A percentile compares a stretch with the other conserved stretches of the same genome.
Evolutionary conservation across 2,329 filamentous ascomycete species (phyloP).

Genomic region (Penicillium sp.): DNA sequence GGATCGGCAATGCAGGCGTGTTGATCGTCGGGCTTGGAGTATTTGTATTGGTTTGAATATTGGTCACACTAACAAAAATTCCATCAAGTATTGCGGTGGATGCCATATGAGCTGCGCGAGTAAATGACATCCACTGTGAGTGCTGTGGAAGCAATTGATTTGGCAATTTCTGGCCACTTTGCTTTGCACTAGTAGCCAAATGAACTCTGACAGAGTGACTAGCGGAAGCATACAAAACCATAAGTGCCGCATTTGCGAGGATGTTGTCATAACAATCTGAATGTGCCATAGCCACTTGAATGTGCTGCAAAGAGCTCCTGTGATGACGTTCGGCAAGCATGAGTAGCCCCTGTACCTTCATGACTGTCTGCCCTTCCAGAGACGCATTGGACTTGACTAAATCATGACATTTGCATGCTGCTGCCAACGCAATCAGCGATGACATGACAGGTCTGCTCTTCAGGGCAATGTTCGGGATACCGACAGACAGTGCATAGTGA

Average conservation of each 20-base stretch:
- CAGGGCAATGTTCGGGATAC: slow-evolving; percentile 46
- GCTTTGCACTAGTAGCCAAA: slow-evolving; percentile 31
- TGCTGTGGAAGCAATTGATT: slow-evolving; percentile 33
- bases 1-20: too few relatives aligned
- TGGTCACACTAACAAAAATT: too few relatives aligned
- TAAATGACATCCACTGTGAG: slow-evolving; percentile 40
- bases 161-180: slow-evolving; percentile 12
- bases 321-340: slow-evolving; percentile 41
- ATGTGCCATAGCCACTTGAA: slow-evolving; percentile 35
- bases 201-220: slow-evolving; percentile 37
- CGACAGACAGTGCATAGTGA: slow-evolving; percentile 42
- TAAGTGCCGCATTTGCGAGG: slow-evolving; percentile 43
- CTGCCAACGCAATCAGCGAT: slow-evolving; percentile 45
- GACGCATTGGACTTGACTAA: slow-evolving; percentile 7
- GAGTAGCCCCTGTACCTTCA: slow-evolving; percentile 21
- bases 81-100: too few relatives aligned
- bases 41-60: too few relatives aligned
- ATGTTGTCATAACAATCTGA: slow-evolving; percentile 35
- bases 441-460: slow-evolving; percentile 42
- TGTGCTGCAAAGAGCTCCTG: slow-evolving; percentile 38
- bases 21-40: too few relatives aligned
- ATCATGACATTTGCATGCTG: slow-evolving; percentile 41
- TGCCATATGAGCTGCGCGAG: too few relatives aligned
- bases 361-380: neutral
- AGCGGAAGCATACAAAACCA: slow-evolving; percentile 44